Evolutionary conservation across 2,329 filamentous ascomycete genomes (phyloP).

Genomic region (Alternaria sp.): DNA sequence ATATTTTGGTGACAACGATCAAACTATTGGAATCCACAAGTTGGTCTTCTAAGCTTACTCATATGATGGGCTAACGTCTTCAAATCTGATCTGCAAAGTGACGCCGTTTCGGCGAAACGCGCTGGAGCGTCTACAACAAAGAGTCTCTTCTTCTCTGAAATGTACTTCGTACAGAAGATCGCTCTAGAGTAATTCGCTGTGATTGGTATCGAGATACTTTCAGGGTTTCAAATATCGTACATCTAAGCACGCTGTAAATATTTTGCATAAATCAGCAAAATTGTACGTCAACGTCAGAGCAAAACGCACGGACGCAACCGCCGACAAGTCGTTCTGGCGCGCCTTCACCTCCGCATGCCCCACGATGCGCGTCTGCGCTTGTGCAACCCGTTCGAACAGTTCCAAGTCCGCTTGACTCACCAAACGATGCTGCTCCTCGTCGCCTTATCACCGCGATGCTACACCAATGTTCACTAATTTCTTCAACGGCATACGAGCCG

Average conservation of each 20-base stretch:
- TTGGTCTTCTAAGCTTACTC: neutral
- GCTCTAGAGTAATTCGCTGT: neutral
- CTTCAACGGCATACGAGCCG: slow-evolving; percentile 10
- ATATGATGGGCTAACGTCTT: neutral
- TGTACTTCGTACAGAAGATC: neutral
- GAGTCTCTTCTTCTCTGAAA: neutral
- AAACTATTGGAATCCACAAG: neutral
- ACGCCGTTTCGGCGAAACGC: neutral
- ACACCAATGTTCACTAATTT: slow-evolving; percentile 18
- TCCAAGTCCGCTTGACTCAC: neutral
- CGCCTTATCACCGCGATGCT: slow-evolving; percentile 13
- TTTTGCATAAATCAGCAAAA: neutral
- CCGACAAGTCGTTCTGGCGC: slow-evolving; percentile 8
- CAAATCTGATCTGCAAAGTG: neutral
- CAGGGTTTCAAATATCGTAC: neutral
- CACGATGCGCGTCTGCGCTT: slow-evolving; percentile 21
- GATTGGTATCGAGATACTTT: neutral
- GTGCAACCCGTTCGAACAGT: slow-evolving; percentile 1
- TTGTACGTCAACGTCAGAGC: slow-evolving; percentile 4
- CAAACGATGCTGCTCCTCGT: slow-evolving; percentile 12
- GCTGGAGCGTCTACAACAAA: neutral
- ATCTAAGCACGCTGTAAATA: neutral
- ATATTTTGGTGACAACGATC: neutral
- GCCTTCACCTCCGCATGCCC: slow-evolving; percentile 29
- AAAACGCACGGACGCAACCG: slow-evolving; percentile 17